Evolutionary conservation across 2,329 filamentous ascomycete genomes (phyloP), one percentile per base, ranked within the genome.

Genomic region (Diaporthe australafricana): DNA sequence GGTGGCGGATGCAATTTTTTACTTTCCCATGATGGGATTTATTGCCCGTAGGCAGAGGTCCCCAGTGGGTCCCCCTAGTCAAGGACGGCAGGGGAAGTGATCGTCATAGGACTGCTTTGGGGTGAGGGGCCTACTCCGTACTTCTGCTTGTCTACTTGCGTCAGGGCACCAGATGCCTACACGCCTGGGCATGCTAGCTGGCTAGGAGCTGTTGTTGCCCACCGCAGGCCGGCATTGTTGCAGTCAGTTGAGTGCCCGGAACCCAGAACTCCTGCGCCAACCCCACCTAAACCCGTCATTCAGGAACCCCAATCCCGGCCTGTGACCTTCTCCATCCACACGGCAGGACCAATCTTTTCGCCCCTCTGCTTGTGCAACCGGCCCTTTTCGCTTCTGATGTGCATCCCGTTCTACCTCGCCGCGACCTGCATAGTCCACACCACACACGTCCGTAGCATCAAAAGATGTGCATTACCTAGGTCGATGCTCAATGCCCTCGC

Each of bases 1-100:
- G n/a, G 53, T 47, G 53, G 48, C 68, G 60, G 25, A 72, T 72
- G 72, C 72, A 52, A 71, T 56, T 65, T 73, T 71, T 52, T 40
- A 50, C 62, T 63, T 71, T 73, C 62, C 72, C 72, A 73, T 73
- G 25, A 40, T 71, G 38, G n/a, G 45, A 55, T 72, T 63, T 42
- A 67, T 25, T 55, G 60, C n/a, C n/a, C n/a, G n/a, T n/a, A n/a
- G n/a, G n/a, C n/a, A n/a, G n/a, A n/a, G n/a, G n/a, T n/a, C n/a
- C n/a, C n/a, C n/a, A n/a, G n/a, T n/a, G n/a, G n/a, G n/a, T 48
- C 22, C 22, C 32, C 38, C n/a, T 32, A 56, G 25, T 52, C 25
- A 4, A 20, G 32, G 40, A 62, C 57, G 68, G 30, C 65, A 63
- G 55, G 68, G 63, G 50, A 35, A 42, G 55, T 57, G 66, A 69